These are phyloP conservation scores for Arachnomyces sp. DNA, from an alignment of 2,329 filamentous ascomycete species.

Conservation along the genomic window DNA sequence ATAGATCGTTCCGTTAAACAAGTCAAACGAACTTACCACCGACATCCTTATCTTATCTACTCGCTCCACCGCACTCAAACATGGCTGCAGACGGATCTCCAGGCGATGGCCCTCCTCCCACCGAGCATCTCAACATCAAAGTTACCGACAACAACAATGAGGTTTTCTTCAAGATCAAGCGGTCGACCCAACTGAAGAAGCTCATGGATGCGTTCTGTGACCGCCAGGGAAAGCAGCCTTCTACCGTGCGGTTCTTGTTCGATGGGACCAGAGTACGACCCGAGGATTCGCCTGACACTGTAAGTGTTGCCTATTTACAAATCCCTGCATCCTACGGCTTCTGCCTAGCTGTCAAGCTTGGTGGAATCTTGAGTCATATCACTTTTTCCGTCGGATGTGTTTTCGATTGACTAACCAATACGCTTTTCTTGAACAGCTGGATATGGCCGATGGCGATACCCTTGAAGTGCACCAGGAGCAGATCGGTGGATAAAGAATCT, in stretches of 20 bases:
- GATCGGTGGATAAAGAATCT: slow-evolving; percentile 61
- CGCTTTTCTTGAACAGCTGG: slow-evolving; percentile 54
- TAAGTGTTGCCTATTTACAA: slow-evolving; percentile 42
- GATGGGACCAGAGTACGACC: slow-evolving; percentile 90
- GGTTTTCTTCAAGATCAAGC: slow-evolving; percentile 99
- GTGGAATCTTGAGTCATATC: slow-evolving; percentile 9
- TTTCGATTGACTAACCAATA: slow-evolving; percentile 9
- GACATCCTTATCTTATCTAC: neutral
- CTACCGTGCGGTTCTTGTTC: slow-evolving; percentile 87
- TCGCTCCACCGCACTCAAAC: slow-evolving; percentile 39
- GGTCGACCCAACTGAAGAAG: slow-evolving; percentile 90
- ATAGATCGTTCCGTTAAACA: too few species aligned
- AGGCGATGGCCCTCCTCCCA: slow-evolving; percentile 28
- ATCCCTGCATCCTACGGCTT: too few species aligned
- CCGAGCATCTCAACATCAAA: slow-evolving; percentile 96
- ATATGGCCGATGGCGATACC: slow-evolving; percentile 93
- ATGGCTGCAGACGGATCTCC: slow-evolving; percentile 31
- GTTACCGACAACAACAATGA: slow-evolving; percentile 99
- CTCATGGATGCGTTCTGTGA: slow-evolving; percentile 98
- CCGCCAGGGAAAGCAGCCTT: slow-evolving; percentile 78
- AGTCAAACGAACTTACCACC: too few species aligned
- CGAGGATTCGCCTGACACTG: slow-evolving; percentile 81
- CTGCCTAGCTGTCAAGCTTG: too few species aligned
- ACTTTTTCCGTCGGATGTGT: slow-evolving; percentile 9
- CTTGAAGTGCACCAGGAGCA: slow-evolving; percentile 98